These are phyloP conservation scores for Phymatotrichopsis omnivora DNA, from an alignment of 2,329 filamentous ascomycete species.

Conservation along the genomic window DNA sequence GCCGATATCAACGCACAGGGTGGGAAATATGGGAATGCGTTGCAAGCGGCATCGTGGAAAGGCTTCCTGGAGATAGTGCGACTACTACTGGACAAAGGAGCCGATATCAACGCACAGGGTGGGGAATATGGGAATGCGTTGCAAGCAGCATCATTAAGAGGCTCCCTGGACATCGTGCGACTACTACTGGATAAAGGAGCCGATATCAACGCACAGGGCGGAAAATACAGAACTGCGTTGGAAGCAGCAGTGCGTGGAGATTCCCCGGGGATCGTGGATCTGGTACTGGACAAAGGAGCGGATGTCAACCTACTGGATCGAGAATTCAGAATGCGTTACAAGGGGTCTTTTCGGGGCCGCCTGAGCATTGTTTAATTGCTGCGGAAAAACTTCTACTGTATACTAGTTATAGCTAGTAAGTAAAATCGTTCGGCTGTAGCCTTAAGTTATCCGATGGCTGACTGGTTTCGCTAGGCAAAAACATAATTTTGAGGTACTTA, in stretches of 20 bases:
- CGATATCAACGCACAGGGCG: conserved; percentile 21
- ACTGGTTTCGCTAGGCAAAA: too few relatives aligned
- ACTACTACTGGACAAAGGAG: conserved; percentile 28
- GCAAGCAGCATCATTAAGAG: conserved; percentile 28
- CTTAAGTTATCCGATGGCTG: too few relatives aligned
- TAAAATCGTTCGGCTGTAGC: too few relatives aligned
- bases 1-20: conserved; percentile 27
- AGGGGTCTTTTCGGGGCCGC: too few relatives aligned
- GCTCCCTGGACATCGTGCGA: conserved; percentile 31
- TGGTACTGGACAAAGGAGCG: conserved; percentile 28
- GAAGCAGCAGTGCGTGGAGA: conserved; percentile 14
- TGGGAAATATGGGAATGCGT: conserved; percentile 24
- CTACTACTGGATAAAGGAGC: conserved; percentile 25
- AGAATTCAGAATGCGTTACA: too few relatives aligned
- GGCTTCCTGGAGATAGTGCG: conserved; percentile 27
- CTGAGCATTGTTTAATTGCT: too few relatives aligned
- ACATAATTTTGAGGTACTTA: too few relatives aligned
- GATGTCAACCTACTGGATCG: conserved; percentile 21
- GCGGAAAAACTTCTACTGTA: too few relatives aligned
- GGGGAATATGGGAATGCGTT: conserved; percentile 24
- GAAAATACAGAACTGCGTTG: conserved; percentile 25
- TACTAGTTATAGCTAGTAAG: too few relatives aligned
- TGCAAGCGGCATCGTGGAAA: conserved; percentile 24
- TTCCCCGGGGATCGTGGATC: conserved; percentile 18
- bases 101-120: conserved; percentile 22